Evolutionary conservation across 2,329 filamentous ascomycete genomes (phyloP).

Genomic region (Chrysoporthe puriensis): DNA sequence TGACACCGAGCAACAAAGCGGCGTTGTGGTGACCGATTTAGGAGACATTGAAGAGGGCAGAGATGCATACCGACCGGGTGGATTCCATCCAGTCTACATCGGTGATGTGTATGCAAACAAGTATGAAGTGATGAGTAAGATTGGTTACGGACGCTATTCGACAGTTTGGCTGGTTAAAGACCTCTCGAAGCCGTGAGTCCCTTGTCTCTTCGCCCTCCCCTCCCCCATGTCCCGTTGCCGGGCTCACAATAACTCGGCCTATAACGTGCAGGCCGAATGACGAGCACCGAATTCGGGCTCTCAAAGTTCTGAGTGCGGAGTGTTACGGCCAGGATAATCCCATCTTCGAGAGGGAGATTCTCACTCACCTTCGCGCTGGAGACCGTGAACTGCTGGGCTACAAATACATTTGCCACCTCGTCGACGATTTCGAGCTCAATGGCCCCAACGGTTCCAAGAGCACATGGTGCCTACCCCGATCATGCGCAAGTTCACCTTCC

Average conservation of each 20-base stretch:
- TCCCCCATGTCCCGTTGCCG: too few relatives aligned
- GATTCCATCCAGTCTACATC: slow-evolving; percentile 32
- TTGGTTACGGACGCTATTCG: slow-evolving; percentile 20
- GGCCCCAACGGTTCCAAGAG: slow-evolving; percentile 31
- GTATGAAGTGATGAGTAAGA: slow-evolving; percentile 30
- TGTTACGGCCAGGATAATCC: slow-evolving; percentile 7
- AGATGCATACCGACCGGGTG: slow-evolving; percentile 11
- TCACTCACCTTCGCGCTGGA: slow-evolving; percentile 6
- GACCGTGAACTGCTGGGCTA: slow-evolving; percentile 26
- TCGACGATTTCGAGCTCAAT: slow-evolving; percentile 33
- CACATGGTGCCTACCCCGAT: slow-evolving; percentile 31
- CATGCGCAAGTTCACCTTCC: slow-evolving; percentile 31
- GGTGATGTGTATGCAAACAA: slow-evolving; percentile 29
- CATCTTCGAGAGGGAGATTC: slow-evolving; percentile 13
- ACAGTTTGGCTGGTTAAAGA: slow-evolving; percentile 18
- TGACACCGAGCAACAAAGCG: too few relatives aligned
- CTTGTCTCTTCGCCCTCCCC: neutral
- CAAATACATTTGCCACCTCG: slow-evolving; percentile 31
- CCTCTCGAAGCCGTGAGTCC: neutral
- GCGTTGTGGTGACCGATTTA: neutral
- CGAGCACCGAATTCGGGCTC: neutral
- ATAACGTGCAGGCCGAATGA: too few relatives aligned
- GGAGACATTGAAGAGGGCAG: slow-evolving; percentile 13
- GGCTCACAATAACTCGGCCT: too few relatives aligned
- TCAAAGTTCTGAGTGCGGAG: slow-evolving; percentile 14